These are phyloP conservation scores for Cladosporium sp. DNA, from an alignment of 2,329 filamentous ascomycete species.

Conservation along the genomic window DNA sequence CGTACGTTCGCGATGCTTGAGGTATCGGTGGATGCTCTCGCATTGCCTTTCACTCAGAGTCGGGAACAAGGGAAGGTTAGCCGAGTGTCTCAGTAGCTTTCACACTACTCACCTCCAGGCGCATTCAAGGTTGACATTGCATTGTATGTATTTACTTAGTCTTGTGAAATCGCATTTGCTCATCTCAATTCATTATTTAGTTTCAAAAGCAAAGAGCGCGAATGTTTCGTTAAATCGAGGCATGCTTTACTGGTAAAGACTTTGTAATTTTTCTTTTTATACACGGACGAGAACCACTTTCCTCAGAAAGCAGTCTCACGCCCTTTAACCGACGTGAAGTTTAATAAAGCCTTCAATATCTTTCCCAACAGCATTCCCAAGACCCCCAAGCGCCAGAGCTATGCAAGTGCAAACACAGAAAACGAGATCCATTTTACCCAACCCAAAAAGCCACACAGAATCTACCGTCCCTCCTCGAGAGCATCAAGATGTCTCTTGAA, in stretches of 20 bases:
- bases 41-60: too few relatives aligned
- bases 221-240: neutral
- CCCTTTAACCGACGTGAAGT: neutral
- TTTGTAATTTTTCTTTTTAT: neutral
- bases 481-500: slow-evolving; percentile 64
- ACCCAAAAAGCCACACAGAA: neutral
- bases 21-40: too few relatives aligned
- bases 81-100: too few relatives aligned
- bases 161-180: too few relatives aligned
- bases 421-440: neutral
- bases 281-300: neutral
- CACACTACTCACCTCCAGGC: too few relatives aligned
- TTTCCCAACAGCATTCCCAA: neutral
- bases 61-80: too few relatives aligned
- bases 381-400: slow-evolving; percentile 12
- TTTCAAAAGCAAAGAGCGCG: neutral
- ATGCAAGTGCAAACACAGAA: neutral
- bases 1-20: too few relatives aligned
- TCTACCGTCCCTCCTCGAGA: slow-evolving; percentile 30
- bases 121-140: too few relatives aligned
- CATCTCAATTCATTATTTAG: too few relatives aligned
- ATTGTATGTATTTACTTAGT: too few relatives aligned
- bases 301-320: neutral
- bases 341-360: neutral
- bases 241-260: too few relatives aligned